Percentiles rank a stretch among this genome's conserved stretches.
phyloP scores from a whole-genome alignment of 306 rosid genomes.

The Dryas drummondii region DNA sequence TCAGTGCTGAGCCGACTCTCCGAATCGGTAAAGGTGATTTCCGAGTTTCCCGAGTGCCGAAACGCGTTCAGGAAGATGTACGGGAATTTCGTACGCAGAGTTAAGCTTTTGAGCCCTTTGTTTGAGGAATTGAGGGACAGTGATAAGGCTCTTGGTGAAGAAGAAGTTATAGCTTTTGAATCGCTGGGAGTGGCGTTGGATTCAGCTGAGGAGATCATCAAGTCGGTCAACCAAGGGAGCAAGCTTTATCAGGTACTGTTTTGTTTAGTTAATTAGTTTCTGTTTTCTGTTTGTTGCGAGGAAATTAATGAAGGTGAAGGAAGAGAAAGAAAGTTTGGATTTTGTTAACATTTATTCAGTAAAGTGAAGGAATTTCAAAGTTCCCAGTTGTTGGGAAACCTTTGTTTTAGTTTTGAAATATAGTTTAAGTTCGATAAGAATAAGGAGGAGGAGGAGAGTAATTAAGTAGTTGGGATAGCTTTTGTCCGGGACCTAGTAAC shows the following conservation, averaged over 20 bases:
- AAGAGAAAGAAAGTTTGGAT: neutral
- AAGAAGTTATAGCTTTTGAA: slow-evolving; percentile 54
- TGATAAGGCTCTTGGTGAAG: slow-evolving; percentile 48
- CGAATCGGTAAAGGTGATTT: slow-evolving; percentile 59
- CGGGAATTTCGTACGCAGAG: slow-evolving; percentile 77
- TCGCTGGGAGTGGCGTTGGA: slow-evolving; percentile 62
- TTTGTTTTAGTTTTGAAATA: neutral
- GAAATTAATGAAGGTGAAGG: neutral
- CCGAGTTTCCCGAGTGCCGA: slow-evolving; percentile 66
- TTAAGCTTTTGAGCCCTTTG: slow-evolving; percentile 80
- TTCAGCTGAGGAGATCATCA: slow-evolving; percentile 59
- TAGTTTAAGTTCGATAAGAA: no score
- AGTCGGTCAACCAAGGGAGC: slow-evolving; percentile 67
- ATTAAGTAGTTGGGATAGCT: neutral
- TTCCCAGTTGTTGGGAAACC: neutral
- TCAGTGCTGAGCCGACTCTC: slow-evolving; percentile 48
- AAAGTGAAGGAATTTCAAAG: neutral
- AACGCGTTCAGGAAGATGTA: slow-evolving; percentile 64
- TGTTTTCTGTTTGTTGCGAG: slow-evolving; percentile 11
- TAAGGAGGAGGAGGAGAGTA: no score
- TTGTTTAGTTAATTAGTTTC: neutral
- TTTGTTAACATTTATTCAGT: neutral
- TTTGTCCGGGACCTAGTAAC: neutral
- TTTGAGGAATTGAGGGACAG: slow-evolving; percentile 86
- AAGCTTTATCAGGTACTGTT: slow-evolving; percentile 75